phyloP scores from a whole-genome alignment of 73 alveolate genomes.

The Paraurostyla sp. region DNA sequence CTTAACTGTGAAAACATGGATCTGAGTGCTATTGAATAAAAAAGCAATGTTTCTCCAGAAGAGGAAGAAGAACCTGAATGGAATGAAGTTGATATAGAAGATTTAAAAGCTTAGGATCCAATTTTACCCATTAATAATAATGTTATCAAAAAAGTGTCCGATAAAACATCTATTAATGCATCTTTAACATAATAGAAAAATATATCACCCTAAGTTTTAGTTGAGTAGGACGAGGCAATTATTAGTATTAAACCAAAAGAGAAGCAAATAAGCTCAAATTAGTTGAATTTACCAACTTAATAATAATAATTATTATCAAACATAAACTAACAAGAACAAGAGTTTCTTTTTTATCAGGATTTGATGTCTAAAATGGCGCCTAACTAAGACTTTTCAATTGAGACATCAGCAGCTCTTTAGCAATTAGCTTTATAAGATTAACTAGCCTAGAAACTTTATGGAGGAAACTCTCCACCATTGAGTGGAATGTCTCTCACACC shows the following conservation, averaged over 20 bases:
- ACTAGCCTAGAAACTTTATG: neutral
- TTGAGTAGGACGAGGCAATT: conserved; percentile 51
- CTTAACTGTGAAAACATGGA: conserved; percentile 38
- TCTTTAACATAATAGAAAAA: neutral
- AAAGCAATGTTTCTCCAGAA: neutral
- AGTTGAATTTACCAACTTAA: neutral
- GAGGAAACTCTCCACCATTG: neutral
- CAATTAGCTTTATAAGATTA: neutral
- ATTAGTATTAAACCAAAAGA: conserved; percentile 7
- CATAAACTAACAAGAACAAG: neutral
- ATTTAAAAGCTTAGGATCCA: neutral
- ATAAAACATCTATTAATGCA: neutral
- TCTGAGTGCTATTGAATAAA: neutral
- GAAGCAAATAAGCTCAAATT: neutral
- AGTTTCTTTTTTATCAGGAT: neutral
- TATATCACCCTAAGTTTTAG: neutral
- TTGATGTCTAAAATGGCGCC: neutral
- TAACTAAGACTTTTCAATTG: neutral
- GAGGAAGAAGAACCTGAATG: conserved; percentile 53
- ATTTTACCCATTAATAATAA: neutral
- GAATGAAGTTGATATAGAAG: conserved; percentile 57
- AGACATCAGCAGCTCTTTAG: neutral
- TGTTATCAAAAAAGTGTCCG: neutral
- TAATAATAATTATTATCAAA: neutral
- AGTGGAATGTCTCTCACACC: conserved; percentile 2